A percentile compares a stretch with the other conserved stretches of the same genome.
These are phyloP conservation scores for Fagus sylvatica DNA, from an alignment of 306 rosid species.

Conservation along the genomic window DNA sequence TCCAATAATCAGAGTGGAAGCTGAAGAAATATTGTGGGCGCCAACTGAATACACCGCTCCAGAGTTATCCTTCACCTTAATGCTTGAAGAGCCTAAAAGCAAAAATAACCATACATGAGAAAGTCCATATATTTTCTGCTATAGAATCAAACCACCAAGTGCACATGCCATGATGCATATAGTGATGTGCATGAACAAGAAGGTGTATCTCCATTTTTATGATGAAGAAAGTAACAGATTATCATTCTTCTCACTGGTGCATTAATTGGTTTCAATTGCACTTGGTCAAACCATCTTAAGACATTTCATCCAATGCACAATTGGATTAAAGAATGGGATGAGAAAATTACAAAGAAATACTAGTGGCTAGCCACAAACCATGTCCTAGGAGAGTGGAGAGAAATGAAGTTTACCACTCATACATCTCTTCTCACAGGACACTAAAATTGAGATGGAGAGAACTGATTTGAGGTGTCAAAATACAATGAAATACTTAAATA, in stretches of 20 bases:
- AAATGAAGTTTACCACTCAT: too few relatives aligned
- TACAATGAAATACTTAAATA: not conserved
- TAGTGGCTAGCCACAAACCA: too few relatives aligned
- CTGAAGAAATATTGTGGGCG: slow-evolving; percentile 63
- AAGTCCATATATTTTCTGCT: slow-evolving; percentile 13
- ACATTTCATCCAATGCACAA: too few relatives aligned
- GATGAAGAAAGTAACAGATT: not conserved
- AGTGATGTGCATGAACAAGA: not conserved
- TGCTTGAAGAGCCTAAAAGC: slow-evolving; percentile 67
- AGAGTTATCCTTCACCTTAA: slow-evolving; percentile 70
- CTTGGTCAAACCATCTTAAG: too few relatives aligned
- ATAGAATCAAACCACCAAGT: not conserved
- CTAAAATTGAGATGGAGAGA: too few relatives aligned
- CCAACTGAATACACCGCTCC: slow-evolving; percentile 63
- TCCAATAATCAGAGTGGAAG: slow-evolving; percentile 39
- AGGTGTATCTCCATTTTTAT: not conserved
- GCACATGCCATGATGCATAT: not conserved
- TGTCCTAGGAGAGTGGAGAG: too few relatives aligned
- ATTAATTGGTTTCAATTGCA: too few relatives aligned
- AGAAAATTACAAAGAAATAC: too few relatives aligned
- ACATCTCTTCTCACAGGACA: too few relatives aligned
- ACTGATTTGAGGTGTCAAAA: too few relatives aligned
- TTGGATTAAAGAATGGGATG: too few relatives aligned
- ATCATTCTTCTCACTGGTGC: too few relatives aligned
- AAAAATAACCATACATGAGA: slow-evolving; percentile 22